Evolutionary conservation across 2,329 filamentous ascomycete species (phyloP).

Genomic region (Penicillium sp.): DNA sequence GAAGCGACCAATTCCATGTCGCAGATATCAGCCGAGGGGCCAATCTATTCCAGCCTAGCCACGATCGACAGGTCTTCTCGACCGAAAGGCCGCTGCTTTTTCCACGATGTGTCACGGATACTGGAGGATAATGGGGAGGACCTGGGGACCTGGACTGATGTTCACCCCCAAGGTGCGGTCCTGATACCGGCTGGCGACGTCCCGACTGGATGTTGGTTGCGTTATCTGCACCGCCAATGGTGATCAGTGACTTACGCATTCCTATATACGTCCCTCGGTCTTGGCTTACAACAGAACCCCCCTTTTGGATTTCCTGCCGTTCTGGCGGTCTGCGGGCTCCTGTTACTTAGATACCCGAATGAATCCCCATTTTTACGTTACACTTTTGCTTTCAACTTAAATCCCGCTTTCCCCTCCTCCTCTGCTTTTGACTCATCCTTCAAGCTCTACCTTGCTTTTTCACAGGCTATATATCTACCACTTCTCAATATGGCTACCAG

Average conservation of each 20-base stretch:
- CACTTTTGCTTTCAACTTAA: not conserved
- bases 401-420: not conserved
- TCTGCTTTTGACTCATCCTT: not conserved
- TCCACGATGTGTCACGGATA: not conserved
- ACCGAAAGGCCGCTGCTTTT: not conserved
- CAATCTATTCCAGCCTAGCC: not conserved
- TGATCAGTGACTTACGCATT: constrained; percentile 18
- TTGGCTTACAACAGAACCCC: constrained; percentile 11
- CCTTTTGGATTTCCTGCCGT: constrained; percentile 7
- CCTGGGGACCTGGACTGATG: not conserved
- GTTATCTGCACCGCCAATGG: constrained; percentile 23
- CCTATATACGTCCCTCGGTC: constrained; percentile 9
- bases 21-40: not conserved
- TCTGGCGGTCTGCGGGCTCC: constrained; percentile 5
- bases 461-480: not conserved
- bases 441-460: not conserved
- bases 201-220: constrained; percentile 24
- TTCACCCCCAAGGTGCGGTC: not conserved
- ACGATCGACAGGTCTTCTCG: not conserved
- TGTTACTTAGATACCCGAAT: constrained; percentile 21
- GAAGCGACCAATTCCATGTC: not conserved
- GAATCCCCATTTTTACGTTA: constrained; percentile 7
- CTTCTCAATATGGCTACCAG: constrained; percentile 27
- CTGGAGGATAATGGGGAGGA: not conserved
- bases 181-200: not conserved